These are phyloP conservation scores for Eimeria acervulina DNA, from an alignment of 169 alveolate genomes.

Conservation along the genomic window DNA sequence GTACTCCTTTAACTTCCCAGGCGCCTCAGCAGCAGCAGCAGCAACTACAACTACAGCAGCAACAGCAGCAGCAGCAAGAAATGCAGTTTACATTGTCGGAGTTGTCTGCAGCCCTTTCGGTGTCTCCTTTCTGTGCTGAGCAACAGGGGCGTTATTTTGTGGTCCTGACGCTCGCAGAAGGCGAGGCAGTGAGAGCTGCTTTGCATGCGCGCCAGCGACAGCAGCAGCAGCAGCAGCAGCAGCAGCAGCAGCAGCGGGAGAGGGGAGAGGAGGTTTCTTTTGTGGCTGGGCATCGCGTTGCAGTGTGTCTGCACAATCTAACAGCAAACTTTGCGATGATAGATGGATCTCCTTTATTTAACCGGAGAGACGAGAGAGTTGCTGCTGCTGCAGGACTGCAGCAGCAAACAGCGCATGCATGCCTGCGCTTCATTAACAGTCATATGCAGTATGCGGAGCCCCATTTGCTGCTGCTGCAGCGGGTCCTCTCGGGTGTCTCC, in stretches of 20 bases:
- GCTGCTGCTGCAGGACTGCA: conserved; percentile 34
- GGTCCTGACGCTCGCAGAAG: conserved; percentile 75
- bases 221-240: conserved; percentile 51
- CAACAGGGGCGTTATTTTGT: conserved; percentile 74
- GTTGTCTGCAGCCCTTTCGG: conserved; percentile 2
- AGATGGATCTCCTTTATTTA: conserved; percentile 73
- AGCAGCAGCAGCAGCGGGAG: neutral
- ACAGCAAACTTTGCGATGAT: conserved; percentile 30
- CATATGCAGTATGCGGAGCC: conserved; percentile 47
- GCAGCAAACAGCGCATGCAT: conserved; percentile 44
- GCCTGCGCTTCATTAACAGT: conserved; percentile 74
- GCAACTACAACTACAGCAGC: conserved; percentile 12
- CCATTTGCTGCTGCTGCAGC: conserved; percentile 60
- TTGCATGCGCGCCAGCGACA: conserved; percentile 67
- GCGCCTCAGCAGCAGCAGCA: conserved; percentile 46
- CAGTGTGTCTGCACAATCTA: conserved; percentile 71
- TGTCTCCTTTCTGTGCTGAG: conserved; percentile 32
- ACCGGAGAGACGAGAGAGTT: neutral
- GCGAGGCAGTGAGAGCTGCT: conserved; percentile 81
- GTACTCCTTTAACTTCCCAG: neutral
- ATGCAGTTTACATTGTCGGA: conserved; percentile 45
- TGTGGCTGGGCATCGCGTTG: conserved; percentile 56
- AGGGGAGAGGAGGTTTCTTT: neutral
- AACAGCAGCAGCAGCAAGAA: conserved; percentile 57
- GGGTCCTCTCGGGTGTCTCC: conserved; percentile 9